Base-by-base conservation (phyloP, 805 yeast species). In the Suhomyces vadensis region DNA sequence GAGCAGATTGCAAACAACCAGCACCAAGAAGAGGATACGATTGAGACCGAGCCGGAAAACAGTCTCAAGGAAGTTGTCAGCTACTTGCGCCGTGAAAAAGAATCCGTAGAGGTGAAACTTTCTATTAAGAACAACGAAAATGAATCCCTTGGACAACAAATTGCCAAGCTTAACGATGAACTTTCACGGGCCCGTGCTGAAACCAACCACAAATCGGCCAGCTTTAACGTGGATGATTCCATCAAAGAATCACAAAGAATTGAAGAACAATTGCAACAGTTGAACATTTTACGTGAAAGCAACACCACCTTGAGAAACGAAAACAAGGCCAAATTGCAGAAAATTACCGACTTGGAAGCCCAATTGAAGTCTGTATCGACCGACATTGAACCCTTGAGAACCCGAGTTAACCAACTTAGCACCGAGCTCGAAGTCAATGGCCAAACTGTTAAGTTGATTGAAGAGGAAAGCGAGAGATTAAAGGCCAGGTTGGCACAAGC, bases 71-170 rank as follows among this genome's bases (percentile, higher is more conserved):
- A 83, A 49, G 74, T 88, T 21, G 65, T 89, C 26, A 58, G 73
- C 1, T 82, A 77, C 54, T 67, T 89, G 45, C 82, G 91, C 37
- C 80, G 84, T 48, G 95, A 87, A 52, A 85, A 83, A 55, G 95
- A 89, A 49, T 70, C 83, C 4, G 72, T 82, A 1, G 83, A 81
- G 38, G 75, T 81, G 6, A 85, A 82, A 53, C 66, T 55, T 3
- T 16, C 48, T 1, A 47, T 52, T 7, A 49, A 61, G 17, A 58
- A 64, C 8, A 78, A 81, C 46, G 94, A 86, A 52, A 74, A 75
- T 44, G 71, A 68, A 27, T 68, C 78, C 29, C 63, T 82, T 22
- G 74, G 78, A 49, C 79, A 78, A 46, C 73, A 74, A 29, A 65
- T 85, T 33, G 71, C 71, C 1, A 64, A 70, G 41, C 61, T 75